phyloP scores from a whole-genome alignment of 495 filamentous ascomycete genomes.

The Aspergillus conjunctus region DNA sequence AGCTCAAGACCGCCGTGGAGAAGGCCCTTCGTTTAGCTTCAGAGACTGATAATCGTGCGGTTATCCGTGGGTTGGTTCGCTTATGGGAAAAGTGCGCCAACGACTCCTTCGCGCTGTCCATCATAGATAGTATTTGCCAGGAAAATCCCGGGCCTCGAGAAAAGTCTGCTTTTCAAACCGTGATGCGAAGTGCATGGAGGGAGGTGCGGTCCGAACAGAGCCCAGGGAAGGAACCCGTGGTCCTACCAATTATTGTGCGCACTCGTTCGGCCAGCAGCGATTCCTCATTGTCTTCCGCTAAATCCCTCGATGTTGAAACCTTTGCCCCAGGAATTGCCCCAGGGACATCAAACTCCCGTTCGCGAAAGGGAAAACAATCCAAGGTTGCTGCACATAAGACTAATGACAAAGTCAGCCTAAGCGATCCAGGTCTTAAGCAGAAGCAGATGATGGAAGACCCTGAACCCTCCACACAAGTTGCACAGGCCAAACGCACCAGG shows the following conservation, averaged over 20 bases:
- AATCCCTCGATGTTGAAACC: slow-evolving; percentile 37
- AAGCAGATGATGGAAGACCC: slow-evolving; percentile 36
- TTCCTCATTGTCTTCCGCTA: slow-evolving; percentile 48
- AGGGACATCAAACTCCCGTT: slow-evolving; percentile 20
- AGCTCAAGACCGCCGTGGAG: slow-evolving; percentile 28
- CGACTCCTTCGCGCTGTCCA: slow-evolving; percentile 31
- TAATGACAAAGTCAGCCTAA: slow-evolving; percentile 22
- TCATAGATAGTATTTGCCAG: slow-evolving; percentile 31
- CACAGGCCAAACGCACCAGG: slow-evolving; percentile 35
- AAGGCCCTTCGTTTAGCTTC: slow-evolving; percentile 27
- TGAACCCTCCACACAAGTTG: slow-evolving; percentile 25
- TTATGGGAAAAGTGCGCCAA: slow-evolving; percentile 32
- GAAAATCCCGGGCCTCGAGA: slow-evolving; percentile 29
- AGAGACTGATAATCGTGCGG: slow-evolving; percentile 29
- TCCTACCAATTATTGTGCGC: slow-evolving; percentile 17
- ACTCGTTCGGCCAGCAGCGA: slow-evolving; percentile 46
- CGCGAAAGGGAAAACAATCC: slow-evolving; percentile 35
- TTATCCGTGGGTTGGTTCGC: slow-evolving; percentile 32
- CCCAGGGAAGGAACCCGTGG: slow-evolving; percentile 3
- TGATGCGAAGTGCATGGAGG: slow-evolving; percentile 31
- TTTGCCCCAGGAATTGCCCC: slow-evolving; percentile 24
- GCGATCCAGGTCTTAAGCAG: slow-evolving; percentile 25
- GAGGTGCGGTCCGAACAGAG: slow-evolving; percentile 23
- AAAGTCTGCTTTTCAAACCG: slow-evolving; percentile 29
- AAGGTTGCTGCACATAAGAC: slow-evolving; percentile 29